A percentile compares a stretch with the other conserved stretches of the same genome.
phyloP scores from a whole-genome alignment of 2,329 filamentous ascomycete genomes.

The Xylariaceae sp. region DNA sequence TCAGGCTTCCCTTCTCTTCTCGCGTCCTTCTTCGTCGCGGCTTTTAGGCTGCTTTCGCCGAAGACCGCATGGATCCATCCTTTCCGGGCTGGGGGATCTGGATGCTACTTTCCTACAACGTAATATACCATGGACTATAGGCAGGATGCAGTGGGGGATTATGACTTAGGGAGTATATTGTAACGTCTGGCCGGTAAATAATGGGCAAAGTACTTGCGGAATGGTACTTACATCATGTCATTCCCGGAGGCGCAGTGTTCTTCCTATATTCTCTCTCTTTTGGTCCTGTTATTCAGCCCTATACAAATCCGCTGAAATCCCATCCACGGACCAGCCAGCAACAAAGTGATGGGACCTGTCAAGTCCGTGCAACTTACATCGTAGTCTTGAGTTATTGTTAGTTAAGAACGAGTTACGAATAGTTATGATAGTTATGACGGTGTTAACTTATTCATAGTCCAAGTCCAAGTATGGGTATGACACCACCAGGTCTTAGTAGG shows the following conservation, averaged over 20 bases:
- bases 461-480: too few species aligned
- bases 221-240: neutral
- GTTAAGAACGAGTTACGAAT: too few species aligned
- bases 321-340: neutral
- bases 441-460: too few species aligned
- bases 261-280: neutral
- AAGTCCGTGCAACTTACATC: neutral
- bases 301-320: conserved; percentile 12
- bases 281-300: conserved; percentile 29
- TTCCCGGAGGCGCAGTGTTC: conserved; percentile 8
- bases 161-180: neutral
- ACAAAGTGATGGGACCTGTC: neutral
- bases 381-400: too few species aligned
- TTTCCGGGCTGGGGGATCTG: neutral
- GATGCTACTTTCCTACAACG: too few species aligned
- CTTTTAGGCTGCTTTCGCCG: conserved; percentile 7
- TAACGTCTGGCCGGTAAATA: neutral
- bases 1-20: too few species aligned
- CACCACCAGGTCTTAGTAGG: too few species aligned
- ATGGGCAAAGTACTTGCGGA: neutral
- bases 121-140: too few species aligned
- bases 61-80: neutral
- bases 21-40: too few species aligned
- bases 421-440: too few species aligned
- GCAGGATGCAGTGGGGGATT: neutral